These are phyloP conservation scores for Austropuccinia psidii DNA, from an alignment of 1,284 basidiomycete genomes.

Conservation along the genomic window DNA sequence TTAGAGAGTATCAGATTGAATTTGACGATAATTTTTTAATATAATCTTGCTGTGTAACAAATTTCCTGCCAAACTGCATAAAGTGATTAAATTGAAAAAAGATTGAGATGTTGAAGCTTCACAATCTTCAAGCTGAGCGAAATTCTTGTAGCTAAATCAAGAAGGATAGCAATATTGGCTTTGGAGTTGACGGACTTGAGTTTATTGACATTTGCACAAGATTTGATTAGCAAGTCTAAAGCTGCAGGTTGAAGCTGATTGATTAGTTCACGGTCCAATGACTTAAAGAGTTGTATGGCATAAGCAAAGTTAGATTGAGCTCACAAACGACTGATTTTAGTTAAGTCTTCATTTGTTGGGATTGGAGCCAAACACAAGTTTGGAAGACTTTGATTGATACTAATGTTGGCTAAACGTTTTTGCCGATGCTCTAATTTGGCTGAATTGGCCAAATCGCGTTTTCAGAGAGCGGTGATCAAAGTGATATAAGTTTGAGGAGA, in stretches of 20 bases:
- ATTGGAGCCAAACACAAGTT: slow-evolving; percentile 19
- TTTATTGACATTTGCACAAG: slow-evolving; percentile 3
- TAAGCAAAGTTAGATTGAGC: slow-evolving; percentile 23
- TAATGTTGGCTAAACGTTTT: slow-evolving; percentile 4
- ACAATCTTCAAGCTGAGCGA: slow-evolving; percentile 15
- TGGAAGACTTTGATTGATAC: slow-evolving; percentile 32
- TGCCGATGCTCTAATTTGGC: slow-evolving; percentile 10
- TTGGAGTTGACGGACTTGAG: not conserved
- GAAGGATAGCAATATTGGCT: not conserved
- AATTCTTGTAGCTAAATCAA: slow-evolving; percentile 30
- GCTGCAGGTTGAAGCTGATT: slow-evolving; percentile 24
- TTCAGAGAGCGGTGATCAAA: slow-evolving; percentile 27
- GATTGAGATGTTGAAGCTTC: slow-evolving; percentile 10
- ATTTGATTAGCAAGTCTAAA: slow-evolving; percentile 13
- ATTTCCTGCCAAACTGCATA: slow-evolving; percentile 6
- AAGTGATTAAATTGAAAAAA: slow-evolving; percentile 11
- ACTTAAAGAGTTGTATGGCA: slow-evolving; percentile 10
- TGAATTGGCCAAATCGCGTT: slow-evolving; percentile 18
- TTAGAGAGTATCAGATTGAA: not conserved
- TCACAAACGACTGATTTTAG: not conserved
- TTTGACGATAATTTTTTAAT: slow-evolving; percentile 22
- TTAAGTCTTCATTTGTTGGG: slow-evolving; percentile 13
- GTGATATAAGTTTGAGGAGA: slow-evolving; percentile 31
- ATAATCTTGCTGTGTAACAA: not conserved
- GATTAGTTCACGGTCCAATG: slow-evolving; percentile 5